Evolutionary conservation across 139 green algal species (phyloP).

Genomic region (Chlamydomonas sphaeroides): DNA sequence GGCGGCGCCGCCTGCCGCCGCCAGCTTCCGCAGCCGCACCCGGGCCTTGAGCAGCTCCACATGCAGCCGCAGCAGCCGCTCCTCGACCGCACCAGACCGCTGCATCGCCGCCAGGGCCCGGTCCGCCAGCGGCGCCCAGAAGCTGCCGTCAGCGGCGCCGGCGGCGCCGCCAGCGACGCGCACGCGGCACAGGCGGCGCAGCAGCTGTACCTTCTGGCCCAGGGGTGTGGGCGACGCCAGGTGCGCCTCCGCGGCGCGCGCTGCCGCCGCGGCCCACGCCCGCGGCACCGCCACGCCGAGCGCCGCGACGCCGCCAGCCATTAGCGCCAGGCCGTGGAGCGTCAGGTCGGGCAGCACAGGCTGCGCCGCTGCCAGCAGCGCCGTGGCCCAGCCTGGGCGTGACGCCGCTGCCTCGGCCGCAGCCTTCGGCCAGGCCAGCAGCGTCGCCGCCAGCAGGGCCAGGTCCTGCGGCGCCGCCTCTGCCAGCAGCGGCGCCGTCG

Average conservation of each 20-base stretch:
- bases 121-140: background rate
- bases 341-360: background rate
- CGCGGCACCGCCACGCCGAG: background rate
- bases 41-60: conserved; percentile 5
- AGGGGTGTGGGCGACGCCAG: background rate
- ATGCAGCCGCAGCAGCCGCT: background rate
- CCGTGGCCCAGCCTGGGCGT: background rate
- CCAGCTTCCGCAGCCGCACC: conserved; percentile 16
- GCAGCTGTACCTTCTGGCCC: background rate
- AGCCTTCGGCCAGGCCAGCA: background rate
- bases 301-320: background rate
- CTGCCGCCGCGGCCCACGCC: background rate
- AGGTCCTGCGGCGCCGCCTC: conserved; percentile 5
- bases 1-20: no score
- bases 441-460: background rate
- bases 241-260: background rate
- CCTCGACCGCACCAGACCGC: background rate
- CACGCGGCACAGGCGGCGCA: background rate
- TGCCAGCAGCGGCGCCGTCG: background rate
- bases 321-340: background rate
- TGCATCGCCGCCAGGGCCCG: background rate
- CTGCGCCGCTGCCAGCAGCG: background rate
- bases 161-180: background rate
- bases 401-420: background rate
- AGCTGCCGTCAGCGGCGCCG: background rate